phyloP scores from a whole-genome alignment of 441 rosid species.

The Kokia cookei region DNA sequence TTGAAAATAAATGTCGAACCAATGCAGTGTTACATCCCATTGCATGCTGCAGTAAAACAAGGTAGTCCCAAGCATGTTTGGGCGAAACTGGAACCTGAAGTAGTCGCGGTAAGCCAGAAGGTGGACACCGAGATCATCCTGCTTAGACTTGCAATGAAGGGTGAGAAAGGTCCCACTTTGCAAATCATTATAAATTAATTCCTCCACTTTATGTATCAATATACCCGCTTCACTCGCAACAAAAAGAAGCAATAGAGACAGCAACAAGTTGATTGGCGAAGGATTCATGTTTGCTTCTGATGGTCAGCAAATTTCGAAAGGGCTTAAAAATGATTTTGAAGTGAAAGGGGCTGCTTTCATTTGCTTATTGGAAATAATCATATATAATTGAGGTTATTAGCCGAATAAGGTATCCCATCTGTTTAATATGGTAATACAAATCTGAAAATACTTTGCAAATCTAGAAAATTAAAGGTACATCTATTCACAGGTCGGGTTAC shows the following conservation, averaged over 20 bases:
- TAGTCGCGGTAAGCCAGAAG: neutral
- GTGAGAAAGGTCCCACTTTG: neutral
- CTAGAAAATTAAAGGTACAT: too few species aligned
- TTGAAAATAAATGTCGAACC: conserved; percentile 1
- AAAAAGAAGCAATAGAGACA: neutral
- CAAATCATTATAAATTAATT: neutral
- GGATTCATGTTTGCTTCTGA: neutral
- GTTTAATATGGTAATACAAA: too few species aligned
- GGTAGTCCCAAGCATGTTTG: neutral
- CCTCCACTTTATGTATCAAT: neutral
- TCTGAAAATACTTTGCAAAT: too few species aligned
- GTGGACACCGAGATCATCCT: neutral
- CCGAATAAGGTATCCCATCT: neutral
- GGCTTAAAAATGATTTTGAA: neutral
- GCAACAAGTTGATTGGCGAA: neutral
- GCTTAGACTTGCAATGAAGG: neutral
- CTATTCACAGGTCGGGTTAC: too few species aligned
- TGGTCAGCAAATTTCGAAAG: neutral
- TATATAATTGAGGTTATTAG: neutral
- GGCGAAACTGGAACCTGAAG: neutral
- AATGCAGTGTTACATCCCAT: neutral
- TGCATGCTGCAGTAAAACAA: conserved; percentile 2
- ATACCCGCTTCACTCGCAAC: neutral
- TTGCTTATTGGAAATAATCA: neutral
- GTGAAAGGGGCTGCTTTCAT: neutral